Evolutionary conservation across 257 asterid species (phyloP).

Genomic region (Jasminum sambac): DNA sequence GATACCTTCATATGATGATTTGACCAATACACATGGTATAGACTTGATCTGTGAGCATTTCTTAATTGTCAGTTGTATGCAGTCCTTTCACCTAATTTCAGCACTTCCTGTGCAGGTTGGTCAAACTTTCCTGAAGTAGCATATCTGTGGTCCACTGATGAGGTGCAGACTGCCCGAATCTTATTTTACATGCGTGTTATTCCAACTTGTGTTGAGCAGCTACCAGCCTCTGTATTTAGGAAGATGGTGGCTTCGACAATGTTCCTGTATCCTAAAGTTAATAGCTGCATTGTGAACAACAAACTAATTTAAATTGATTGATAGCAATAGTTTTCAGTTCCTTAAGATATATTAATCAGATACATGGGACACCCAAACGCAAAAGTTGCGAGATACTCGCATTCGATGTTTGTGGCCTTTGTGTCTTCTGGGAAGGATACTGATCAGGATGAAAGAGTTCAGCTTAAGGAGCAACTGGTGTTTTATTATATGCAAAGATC

Average conservation of each 20-base stretch:
- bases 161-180: slow-evolving; percentile 89
- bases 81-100: slow-evolving; percentile 16
- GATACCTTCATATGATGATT: slow-evolving; percentile 68
- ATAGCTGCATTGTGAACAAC: slow-evolving; percentile 18
- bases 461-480: slow-evolving; percentile 88
- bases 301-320: slow-evolving; percentile 9
- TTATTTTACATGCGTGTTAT: slow-evolving; percentile 85
- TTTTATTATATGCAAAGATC: slow-evolving; percentile 79
- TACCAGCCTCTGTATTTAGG: slow-evolving; percentile 65
- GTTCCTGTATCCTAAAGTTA: slow-evolving; percentile 81
- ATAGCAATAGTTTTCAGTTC: slow-evolving; percentile 27
- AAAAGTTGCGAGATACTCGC: slow-evolving; percentile 83
- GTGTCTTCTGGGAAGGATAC: slow-evolving; percentile 76
- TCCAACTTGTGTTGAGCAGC: slow-evolving; percentile 68
- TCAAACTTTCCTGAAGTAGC: slow-evolving; percentile 32
- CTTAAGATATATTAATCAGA: slow-evolving; percentile 50
- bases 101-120: slow-evolving; percentile 46
- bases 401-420: slow-evolving; percentile 79
- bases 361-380: slow-evolving; percentile 89
- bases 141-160: slow-evolving; percentile 73
- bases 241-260: slow-evolving; percentile 74
- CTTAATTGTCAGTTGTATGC: slow-evolving; percentile 19
- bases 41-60: slow-evolving; percentile 4
- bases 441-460: slow-evolving; percentile 57
- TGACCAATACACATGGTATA: slow-evolving; percentile 64